Conservation (phyloP, 2,329 filamentous ascomycete genomes). For the Aspergillus fumigatiaffinis region DNA sequence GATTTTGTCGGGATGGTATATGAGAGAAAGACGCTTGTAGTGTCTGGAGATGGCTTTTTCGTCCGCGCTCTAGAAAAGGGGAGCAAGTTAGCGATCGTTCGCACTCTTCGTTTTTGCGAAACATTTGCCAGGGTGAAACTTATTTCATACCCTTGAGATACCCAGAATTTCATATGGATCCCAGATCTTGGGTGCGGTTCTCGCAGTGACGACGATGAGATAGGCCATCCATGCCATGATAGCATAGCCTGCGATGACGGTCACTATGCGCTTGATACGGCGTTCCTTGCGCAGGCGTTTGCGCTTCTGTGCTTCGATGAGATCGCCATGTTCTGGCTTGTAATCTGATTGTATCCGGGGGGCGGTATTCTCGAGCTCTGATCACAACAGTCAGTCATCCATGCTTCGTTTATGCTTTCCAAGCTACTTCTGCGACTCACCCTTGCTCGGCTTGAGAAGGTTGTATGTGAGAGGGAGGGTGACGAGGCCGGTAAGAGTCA, state of each 20-base stretch:
- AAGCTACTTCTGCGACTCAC: constrained; percentile 33
- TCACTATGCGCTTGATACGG: constrained; percentile 76
- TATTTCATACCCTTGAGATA: constrained; percentile 63
- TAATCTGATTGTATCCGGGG: constrained; percentile 78
- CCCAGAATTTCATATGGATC: constrained; percentile 95
- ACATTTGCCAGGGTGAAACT: constrained; percentile 13
- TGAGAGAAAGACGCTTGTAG: constrained; percentile 81
- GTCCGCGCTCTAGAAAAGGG: constrained; percentile 59
- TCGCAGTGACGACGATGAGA: constrained; percentile 75
- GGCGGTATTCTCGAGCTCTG: constrained; percentile 72
- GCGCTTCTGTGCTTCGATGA: constrained; percentile 76
- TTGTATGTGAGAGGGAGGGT: constrained; percentile 88
- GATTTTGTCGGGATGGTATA: constrained; percentile 90
- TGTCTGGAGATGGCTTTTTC: constrained; percentile 91
- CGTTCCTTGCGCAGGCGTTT: constrained; percentile 88
- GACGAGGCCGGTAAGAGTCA: constrained; percentile 81
- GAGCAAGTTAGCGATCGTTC: constrained; percentile 1
- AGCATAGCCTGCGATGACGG: constrained; percentile 73
- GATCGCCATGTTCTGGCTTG: constrained; percentile 74
- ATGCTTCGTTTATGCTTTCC: constrained; percentile 15
- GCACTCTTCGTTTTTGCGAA: neutral
- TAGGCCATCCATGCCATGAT: constrained; percentile 89
- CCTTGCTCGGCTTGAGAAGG: constrained; percentile 73
- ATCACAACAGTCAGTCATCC: constrained; percentile 7
- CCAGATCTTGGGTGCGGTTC: constrained; percentile 73